Base-by-base conservation (phyloP, 2,329 filamentous ascomycete species). In the Gliomastix tumulicola region DNA sequence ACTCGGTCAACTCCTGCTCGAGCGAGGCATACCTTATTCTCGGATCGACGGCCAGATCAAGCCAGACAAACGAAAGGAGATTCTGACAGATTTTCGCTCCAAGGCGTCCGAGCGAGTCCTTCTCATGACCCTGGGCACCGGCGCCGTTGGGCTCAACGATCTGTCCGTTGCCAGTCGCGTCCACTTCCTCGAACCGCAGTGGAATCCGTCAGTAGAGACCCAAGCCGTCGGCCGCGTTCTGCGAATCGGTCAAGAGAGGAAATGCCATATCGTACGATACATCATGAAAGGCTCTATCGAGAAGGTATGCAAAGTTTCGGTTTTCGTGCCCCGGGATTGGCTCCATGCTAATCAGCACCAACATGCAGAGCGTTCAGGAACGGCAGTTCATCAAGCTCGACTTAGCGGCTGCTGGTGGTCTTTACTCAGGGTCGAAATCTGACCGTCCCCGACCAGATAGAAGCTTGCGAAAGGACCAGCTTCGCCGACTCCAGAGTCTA, bases 41-140 rank as follows among this genome's bases (percentile, higher is more conserved):
- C 57, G 65, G 0, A 66, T 74, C 4, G 68, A 74, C 32, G 70
- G 70, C 3, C 53, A 60, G 1, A 60, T 51, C 13, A 50, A 59
- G 0, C 51, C 64, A 1, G 38, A 42, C 0, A 50, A 60, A 19
- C 49, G 69, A 0, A 56, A 68, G 22, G 43, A 39, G 0, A 62
- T 59, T 1, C 50, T 74, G 0, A 45, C 61, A 0, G 42, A 54
- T 0, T 73, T 74, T 32, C 48, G 50, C 1, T 42, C 41, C 0
- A 43, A 51, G 0, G 37, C 41, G 0, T 41, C 49, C 0, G 37
- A 51, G 0, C 53, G 48, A 1, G 59, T 74, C 0, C 51, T 76
- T 2, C 59, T 76, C 13, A 74, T 76, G 69, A 74, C 67, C 0
- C 68, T 63, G 0, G 69, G 70, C 0, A 71, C 68, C 0, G 71